phyloP scores from a whole-genome alignment of 148 eudicot genomes.

The Drosera capensis region DNA sequence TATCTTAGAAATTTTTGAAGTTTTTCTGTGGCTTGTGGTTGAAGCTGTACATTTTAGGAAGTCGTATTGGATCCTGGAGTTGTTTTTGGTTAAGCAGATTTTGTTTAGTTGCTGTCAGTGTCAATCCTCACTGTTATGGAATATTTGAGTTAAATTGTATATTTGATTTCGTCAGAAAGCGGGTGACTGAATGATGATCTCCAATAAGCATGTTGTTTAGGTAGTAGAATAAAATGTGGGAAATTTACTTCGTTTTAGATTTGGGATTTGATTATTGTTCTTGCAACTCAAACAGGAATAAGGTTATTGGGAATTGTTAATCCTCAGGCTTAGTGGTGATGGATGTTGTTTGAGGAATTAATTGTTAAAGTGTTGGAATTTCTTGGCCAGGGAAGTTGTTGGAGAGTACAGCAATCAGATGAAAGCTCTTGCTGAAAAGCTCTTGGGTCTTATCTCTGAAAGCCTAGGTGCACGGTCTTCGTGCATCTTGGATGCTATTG shows the following conservation, averaged over 20 bases:
- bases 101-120: not conserved
- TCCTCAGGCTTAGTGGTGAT: slow-evolving; percentile 2
- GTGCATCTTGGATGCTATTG: slow-evolving; percentile 56
- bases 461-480: slow-evolving; percentile 55
- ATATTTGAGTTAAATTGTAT: not conserved
- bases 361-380: not conserved
- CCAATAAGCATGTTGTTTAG: too few species aligned
- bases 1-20: too few species aligned
- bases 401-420: slow-evolving; percentile 61
- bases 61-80: too few species aligned
- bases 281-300: too few species aligned
- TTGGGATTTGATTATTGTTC: too few species aligned
- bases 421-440: slow-evolving; percentile 61
- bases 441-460: slow-evolving; percentile 63
- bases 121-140: not conserved
- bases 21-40: too few species aligned
- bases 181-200: not conserved
- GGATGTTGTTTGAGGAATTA: not conserved
- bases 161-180: not conserved
- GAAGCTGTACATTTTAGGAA: too few species aligned
- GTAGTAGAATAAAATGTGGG: too few species aligned
- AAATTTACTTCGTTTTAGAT: too few species aligned
- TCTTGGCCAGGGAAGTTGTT: slow-evolving; percentile 38
- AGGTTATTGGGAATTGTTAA: too few species aligned
- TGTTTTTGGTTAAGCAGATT: not conserved